Conservation (phyloP, 2,329 filamentous ascomycete species). For the Fusarium sp. region DNA sequence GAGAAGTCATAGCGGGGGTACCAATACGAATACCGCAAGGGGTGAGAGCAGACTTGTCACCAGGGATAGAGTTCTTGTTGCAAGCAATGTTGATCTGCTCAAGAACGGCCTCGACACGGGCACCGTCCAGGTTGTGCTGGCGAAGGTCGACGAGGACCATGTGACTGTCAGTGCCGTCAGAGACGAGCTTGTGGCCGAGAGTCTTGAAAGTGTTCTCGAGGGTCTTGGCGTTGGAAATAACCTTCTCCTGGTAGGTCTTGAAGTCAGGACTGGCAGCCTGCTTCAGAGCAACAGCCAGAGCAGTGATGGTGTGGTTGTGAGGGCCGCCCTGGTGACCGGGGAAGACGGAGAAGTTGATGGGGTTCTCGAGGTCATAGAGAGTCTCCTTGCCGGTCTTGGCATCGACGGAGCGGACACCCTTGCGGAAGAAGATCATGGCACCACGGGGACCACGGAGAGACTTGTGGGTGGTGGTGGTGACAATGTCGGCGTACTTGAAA, state of each 20-base stretch:
- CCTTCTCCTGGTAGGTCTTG: slow-evolving; percentile 92
- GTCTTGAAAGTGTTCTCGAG: slow-evolving; percentile 86
- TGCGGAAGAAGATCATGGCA: slow-evolving; percentile 99
- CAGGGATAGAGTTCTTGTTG: slow-evolving; percentile 99
- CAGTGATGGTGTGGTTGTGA: slow-evolving; percentile 99
- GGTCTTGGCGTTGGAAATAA: slow-evolving; percentile 92
- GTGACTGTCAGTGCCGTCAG: slow-evolving; percentile 96
- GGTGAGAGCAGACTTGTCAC: slow-evolving; percentile 96
- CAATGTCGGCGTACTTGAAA: slow-evolving; percentile 92
- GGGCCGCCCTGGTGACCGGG: slow-evolving; percentile 98
- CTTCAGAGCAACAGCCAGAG: slow-evolving; percentile 92
- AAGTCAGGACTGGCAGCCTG: slow-evolving; percentile 93
- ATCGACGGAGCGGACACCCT: slow-evolving; percentile 90
- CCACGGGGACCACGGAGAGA: slow-evolving; percentile 96
- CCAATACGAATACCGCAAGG: slow-evolving; percentile 96
- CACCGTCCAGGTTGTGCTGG: slow-evolving; percentile 87
- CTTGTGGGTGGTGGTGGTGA: slow-evolving; percentile 99
- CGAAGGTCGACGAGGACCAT: slow-evolving; percentile 96
- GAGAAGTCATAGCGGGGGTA: slow-evolving; percentile 95
- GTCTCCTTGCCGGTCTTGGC: slow-evolving; percentile 91
- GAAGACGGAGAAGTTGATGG: slow-evolving; percentile 99
- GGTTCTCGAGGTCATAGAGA: slow-evolving; percentile 91
- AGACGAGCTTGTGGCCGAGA: slow-evolving; percentile 93
- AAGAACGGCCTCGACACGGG: slow-evolving; percentile 93
- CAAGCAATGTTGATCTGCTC: slow-evolving; percentile 99